Evolutionary conservation across 2,329 filamentous ascomycete genomes (phyloP).

Genomic region (Volutella citrinella): DNA sequence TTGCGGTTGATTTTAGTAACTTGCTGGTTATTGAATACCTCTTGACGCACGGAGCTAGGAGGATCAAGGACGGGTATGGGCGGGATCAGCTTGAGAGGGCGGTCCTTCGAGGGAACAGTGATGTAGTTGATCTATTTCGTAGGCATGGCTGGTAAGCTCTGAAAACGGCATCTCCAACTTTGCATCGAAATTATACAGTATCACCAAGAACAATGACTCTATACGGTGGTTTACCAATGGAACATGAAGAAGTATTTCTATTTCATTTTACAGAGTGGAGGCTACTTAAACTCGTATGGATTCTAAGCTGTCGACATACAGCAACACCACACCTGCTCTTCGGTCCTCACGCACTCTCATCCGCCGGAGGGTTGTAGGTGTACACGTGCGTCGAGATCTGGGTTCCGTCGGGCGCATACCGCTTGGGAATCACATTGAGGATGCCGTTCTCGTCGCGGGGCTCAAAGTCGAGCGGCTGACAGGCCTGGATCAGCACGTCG

Average conservation of each 20-base stretch:
- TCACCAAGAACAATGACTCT: too few relatives aligned
- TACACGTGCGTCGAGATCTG: conserved; percentile 23
- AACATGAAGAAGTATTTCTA: too few relatives aligned
- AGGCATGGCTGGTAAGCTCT: too few relatives aligned
- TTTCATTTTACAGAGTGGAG: too few relatives aligned
- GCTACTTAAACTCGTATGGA: too few relatives aligned
- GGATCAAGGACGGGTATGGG: conserved; percentile 1
- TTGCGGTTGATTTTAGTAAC: conserved; percentile 7
- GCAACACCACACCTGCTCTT: too few relatives aligned
- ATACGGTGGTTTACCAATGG: too few relatives aligned
- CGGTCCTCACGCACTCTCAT: too few relatives aligned
- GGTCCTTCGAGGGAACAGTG: not conserved
- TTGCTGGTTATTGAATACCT: conserved; percentile 5
- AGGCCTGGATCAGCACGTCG: conserved; percentile 21
- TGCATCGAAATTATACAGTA: too few relatives aligned
- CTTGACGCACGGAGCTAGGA: conserved; percentile 7
- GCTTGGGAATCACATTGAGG: conserved; percentile 23
- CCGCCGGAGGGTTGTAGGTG: too few relatives aligned
- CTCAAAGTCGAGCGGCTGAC: conserved; percentile 30
- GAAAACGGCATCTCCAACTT: too few relatives aligned
- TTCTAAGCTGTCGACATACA: too few relatives aligned
- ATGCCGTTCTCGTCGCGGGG: conserved; percentile 32
- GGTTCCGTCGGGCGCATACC: conserved; percentile 27
- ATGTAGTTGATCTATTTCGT: conserved; percentile 2
- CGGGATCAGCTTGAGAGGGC: conserved; percentile 4